A percentile compares a stretch with the other conserved stretches of the same genome.
Evolutionary conservation across 768 basidiomycete genomes (phyloP).

Genomic region (Tricholoma saponaceum): DNA sequence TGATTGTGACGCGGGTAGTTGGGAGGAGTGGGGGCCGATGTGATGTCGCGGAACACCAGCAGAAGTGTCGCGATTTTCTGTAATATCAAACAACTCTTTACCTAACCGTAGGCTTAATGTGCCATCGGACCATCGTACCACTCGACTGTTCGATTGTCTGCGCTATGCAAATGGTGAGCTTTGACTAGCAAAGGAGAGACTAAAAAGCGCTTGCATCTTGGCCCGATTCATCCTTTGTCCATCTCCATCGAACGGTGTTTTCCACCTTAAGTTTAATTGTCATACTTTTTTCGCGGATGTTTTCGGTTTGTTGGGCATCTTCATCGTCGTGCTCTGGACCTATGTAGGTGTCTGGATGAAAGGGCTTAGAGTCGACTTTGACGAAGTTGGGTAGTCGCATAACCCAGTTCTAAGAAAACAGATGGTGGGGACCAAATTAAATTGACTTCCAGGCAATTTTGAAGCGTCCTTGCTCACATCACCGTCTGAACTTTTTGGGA

Average conservation of each 20-base stretch:
- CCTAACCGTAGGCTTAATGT: slow-evolving; percentile 87
- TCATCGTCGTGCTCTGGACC: slow-evolving; percentile 80
- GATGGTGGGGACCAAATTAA: background rate
- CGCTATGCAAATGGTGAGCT: slow-evolving; percentile 39
- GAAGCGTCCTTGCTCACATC: slow-evolving; percentile 49
- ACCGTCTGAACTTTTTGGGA: slow-evolving; percentile 75
- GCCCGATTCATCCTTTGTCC: slow-evolving; percentile 74
- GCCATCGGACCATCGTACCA: slow-evolving; percentile 96
- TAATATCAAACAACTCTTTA: slow-evolving; percentile 91
- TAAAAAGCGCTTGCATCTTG: slow-evolving; percentile 58
- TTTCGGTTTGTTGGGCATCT: slow-evolving; percentile 52
- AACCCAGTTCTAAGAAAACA: slow-evolving; percentile 72
- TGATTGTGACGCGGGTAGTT: slow-evolving; percentile 34
- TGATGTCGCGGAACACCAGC: slow-evolving; percentile 59
- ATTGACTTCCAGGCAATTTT: slow-evolving; percentile 5
- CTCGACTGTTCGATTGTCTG: slow-evolving; percentile 84
- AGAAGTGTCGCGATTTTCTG: slow-evolving; percentile 73
- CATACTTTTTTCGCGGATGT: slow-evolving; percentile 74
- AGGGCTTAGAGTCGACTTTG: slow-evolving; percentile 84
- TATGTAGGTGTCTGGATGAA: slow-evolving; percentile 81
- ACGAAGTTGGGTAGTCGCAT: slow-evolving; percentile 94
- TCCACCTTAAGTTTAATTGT: slow-evolving; percentile 84
- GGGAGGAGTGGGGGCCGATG: slow-evolving; percentile 38
- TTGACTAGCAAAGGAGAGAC: slow-evolving; percentile 1
- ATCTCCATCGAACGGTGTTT: slow-evolving; percentile 95